Conservation (phyloP, 2,329 filamentous ascomycete species). For the Alternaria postmessia region DNA sequence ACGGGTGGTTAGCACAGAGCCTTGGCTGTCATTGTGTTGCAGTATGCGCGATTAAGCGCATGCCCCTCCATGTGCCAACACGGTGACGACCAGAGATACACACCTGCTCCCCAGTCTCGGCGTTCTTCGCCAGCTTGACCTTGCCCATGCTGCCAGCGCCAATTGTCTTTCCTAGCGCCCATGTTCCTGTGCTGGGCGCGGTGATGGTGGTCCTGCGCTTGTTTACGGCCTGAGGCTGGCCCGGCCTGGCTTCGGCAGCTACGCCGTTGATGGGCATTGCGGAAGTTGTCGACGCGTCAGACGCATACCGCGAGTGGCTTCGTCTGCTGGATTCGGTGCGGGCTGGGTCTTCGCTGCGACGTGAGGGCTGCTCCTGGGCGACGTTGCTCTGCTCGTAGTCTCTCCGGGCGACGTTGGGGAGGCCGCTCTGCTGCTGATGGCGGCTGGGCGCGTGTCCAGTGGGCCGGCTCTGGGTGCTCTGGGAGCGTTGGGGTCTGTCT, state of each 20-base stretch:
- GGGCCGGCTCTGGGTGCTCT: constrained; percentile 46
- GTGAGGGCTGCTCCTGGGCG: constrained; percentile 63
- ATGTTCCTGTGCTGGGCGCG: constrained; percentile 83
- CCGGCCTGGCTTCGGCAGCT: constrained; percentile 40
- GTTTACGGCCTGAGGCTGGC: constrained; percentile 32
- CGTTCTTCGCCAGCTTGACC: constrained; percentile 92
- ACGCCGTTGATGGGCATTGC: constrained; percentile 51
- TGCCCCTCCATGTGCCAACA: not conserved
- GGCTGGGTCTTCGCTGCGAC: constrained; percentile 68
- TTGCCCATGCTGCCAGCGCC: constrained; percentile 99
- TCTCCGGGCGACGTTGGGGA: constrained; percentile 66
- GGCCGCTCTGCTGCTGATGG: constrained; percentile 56
- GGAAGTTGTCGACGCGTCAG: constrained; percentile 52
- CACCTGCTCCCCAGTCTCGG: constrained; percentile 90
- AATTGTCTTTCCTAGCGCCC: constrained; percentile 95
- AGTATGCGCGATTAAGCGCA: not conserved
- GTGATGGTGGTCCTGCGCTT: constrained; percentile 80
- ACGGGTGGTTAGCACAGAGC: constrained; percentile 21
- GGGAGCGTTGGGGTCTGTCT: constrained; percentile 48
- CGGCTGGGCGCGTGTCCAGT: constrained; percentile 35
- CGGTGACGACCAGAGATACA: constrained; percentile 32
- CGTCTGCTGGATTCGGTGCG: constrained; percentile 65
- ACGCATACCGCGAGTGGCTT: constrained; percentile 56
- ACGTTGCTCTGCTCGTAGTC: constrained; percentile 78
- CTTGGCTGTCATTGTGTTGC: not conserved